These are phyloP conservation scores for Cadophora malorum DNA, from an alignment of 2,329 filamentous ascomycete genomes.

Conservation along the genomic window DNA sequence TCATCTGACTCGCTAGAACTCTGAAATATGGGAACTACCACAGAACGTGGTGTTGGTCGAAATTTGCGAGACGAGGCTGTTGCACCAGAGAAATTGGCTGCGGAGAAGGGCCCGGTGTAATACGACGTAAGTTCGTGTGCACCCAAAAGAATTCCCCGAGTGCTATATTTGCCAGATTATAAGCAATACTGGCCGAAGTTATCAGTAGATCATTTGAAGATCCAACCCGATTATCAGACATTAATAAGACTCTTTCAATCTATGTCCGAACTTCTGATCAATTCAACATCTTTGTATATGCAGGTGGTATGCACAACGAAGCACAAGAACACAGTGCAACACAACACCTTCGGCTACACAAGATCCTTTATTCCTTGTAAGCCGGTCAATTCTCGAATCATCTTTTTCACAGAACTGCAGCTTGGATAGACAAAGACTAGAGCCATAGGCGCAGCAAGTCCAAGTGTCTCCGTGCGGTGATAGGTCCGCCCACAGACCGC, in stretches of 20 bases:
- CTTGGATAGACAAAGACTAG: background rate
- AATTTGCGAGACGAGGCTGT: background rate
- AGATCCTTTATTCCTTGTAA: background rate
- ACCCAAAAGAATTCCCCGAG: conserved; percentile 12
- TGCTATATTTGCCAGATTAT: conserved; percentile 13
- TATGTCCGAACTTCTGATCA: conserved; percentile 11
- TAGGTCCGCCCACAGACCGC: background rate
- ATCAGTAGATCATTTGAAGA: conserved; percentile 15
- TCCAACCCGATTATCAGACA: background rate
- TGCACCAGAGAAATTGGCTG: background rate
- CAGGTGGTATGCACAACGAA: conserved; percentile 8
- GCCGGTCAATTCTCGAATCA: background rate
- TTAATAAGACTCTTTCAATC: background rate
- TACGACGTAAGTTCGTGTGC: background rate
- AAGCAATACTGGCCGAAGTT: conserved; percentile 4
- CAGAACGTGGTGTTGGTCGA: background rate
- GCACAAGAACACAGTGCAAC: background rate
- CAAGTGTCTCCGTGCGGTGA: conserved; percentile 2
- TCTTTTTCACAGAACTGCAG: background rate
- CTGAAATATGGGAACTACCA: background rate
- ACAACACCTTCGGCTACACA: conserved; percentile 6
- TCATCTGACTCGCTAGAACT: conserved; percentile 16
- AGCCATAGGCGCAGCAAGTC: conserved; percentile 11
- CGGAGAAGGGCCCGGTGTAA: background rate
- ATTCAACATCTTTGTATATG: background rate